Base-by-base conservation (phyloP, 73 alveolate species). In the Uronychia binucleata region DNA sequence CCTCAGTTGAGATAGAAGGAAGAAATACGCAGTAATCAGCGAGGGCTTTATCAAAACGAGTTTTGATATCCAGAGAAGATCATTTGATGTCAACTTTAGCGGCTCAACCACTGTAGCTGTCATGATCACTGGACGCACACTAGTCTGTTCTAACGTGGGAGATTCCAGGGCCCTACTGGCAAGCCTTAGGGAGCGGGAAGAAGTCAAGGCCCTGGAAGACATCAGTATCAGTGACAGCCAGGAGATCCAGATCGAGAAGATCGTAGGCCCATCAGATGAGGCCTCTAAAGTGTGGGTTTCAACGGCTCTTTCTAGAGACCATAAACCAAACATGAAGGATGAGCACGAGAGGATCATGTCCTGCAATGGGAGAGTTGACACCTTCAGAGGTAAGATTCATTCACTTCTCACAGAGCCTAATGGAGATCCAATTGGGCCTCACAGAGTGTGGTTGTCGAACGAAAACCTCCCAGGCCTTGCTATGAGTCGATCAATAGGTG, bases 381-480 rank as follows among this genome's bases (percentile, higher is more conserved):
- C 35, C 26, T 85, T 84, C 31, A 85, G 86, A 46, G 29, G 27
- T 78, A 46, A 33, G 19, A 77, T 1, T 26, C 26, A 60, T 84
- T 78, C 28, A 81, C 76, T 1, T 26, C 32, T 75, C 28, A 34
- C 0, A 60, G 81, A 11, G 33, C 27, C 32, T 67, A 67, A 33
- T 8, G 60, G 33, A 58, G 83, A 30, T 19, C 32, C 77, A 31
- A 33, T 46, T 28, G 91, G 91, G 0, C 91, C 91, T 11, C 34
- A 85, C 25, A 1, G 91, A 35, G 91, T 85, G n/a, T 85, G 91
- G 91, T 60, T 85, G 13, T 46, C 76, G 46, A 81, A 76, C 77
- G 77, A 85, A 33, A 34, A 76, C 34, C 79, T 85, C 26, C 91
- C 91, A 13, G 91, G 91, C 25, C 83, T 85, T 31, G 91, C 91